Conservation (phyloP, 2,329 filamentous ascomycete genomes). For the Calcarisporium arbuscula region DNA sequence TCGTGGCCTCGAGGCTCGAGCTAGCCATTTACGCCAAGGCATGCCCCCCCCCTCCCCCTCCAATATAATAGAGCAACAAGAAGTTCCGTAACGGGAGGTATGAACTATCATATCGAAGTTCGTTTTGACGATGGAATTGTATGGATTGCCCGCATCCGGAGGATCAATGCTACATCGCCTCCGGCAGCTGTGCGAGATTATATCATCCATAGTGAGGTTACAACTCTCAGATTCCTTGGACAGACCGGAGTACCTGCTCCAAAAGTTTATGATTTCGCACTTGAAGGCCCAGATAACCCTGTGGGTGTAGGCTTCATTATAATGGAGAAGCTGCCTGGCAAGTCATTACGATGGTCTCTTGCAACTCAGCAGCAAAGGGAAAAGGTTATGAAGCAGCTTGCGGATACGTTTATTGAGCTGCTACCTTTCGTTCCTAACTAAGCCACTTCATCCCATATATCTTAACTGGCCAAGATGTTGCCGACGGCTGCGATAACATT, state of each 20-base stretch:
- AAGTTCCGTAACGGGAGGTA: conserved; percentile 34
- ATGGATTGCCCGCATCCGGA: conserved; percentile 37
- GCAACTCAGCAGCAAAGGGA: conserved; percentile 23
- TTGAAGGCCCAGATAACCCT: conserved; percentile 21
- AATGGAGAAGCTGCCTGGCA: conserved; percentile 34
- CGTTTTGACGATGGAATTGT: conserved; percentile 33
- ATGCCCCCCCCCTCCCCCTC: conserved; percentile 26
- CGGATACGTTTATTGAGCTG: conserved; percentile 32
- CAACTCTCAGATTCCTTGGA: conserved; percentile 33
- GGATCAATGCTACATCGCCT: conserved; percentile 32
- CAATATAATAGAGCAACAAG: conserved; percentile 26
- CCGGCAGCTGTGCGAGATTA: conserved; percentile 24
- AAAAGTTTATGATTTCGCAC: conserved; percentile 28
- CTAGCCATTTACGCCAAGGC: conserved; percentile 27
- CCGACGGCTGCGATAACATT: no score
- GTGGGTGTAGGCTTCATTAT: conserved; percentile 34
- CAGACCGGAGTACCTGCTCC: conserved; percentile 29
- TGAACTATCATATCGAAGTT: conserved; percentile 37
- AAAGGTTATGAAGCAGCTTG: conserved; percentile 30
- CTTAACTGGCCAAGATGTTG: no score
- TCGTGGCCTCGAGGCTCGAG: conserved; percentile 26
- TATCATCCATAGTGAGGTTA: conserved; percentile 32
- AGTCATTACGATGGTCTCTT: conserved; percentile 27
- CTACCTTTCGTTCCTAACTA: no score
- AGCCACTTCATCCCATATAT: no score